Conservation (phyloP, 305 asterid genomes). For the Rubia balearica region DNA sequence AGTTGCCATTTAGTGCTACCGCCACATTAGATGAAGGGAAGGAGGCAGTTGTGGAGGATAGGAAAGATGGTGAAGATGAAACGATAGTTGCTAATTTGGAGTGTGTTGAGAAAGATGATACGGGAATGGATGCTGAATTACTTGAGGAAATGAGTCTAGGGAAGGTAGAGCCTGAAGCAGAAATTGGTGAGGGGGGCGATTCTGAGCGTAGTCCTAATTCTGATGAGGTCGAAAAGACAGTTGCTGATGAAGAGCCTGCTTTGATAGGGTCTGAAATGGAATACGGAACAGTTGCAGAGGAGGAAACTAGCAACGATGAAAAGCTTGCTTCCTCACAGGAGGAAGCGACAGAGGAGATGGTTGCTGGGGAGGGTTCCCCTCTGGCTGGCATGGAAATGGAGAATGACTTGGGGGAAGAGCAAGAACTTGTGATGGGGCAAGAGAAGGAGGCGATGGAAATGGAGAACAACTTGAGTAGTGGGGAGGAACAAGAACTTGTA, state of each 20-base stretch:
- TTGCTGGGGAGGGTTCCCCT: conserved; percentile 54
- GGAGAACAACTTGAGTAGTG: conserved; percentile 46
- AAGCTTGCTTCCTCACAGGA: conserved; percentile 42
- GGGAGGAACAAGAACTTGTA: conserved; percentile 18
- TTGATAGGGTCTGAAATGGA: conserved; percentile 70
- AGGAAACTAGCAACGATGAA: conserved; percentile 31
- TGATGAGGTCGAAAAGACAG: conserved; percentile 45
- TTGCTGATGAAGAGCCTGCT: conserved; percentile 54
- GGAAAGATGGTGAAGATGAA: conserved; percentile 52
- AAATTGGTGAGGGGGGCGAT: conserved; percentile 33
- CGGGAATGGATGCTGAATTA: conserved; percentile 31
- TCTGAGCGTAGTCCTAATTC: conserved; percentile 43
- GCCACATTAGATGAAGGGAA: conserved; percentile 34
- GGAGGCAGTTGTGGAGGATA: conserved; percentile 45
- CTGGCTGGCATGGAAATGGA: conserved; percentile 69
- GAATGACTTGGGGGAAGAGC: conserved; percentile 36
- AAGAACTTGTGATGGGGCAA: not conserved
- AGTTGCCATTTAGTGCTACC: conserved; percentile 21
- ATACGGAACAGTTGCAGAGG: conserved; percentile 56
- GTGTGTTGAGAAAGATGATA: conserved; percentile 39
- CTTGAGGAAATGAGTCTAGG: not conserved
- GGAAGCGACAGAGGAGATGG: conserved; percentile 34
- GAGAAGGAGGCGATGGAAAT: conserved; percentile 44
- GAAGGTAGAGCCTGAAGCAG: conserved; percentile 32
- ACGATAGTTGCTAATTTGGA: conserved; percentile 27